Evolutionary conservation across 495 filamentous ascomycete genomes (phyloP).

Genomic region (Penicillium verhagenii): DNA sequence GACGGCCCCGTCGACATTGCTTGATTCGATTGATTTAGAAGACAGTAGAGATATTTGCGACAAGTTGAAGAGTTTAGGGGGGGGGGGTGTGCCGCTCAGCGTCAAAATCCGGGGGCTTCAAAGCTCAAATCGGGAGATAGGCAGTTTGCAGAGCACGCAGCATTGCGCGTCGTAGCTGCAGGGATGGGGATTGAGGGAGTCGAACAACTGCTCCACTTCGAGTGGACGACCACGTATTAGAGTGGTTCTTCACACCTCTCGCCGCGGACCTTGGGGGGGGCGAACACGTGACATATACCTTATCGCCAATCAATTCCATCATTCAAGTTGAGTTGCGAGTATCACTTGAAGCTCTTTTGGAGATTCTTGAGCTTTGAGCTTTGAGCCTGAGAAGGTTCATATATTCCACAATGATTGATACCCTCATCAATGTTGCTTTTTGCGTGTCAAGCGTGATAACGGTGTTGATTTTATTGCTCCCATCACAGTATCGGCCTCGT

Average conservation of each 20-base stretch:
- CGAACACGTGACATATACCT: neutral
- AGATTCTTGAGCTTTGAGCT: too few species aligned
- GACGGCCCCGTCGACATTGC: slow-evolving; percentile 42
- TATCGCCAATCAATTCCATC: neutral
- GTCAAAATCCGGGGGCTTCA: slow-evolving; percentile 6
- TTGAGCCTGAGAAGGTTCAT: neutral
- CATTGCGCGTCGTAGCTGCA: slow-evolving; percentile 5
- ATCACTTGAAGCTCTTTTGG: neutral
- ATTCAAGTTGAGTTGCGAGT: neutral
- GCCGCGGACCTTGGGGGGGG: slow-evolving; percentile 5
- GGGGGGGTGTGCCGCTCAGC: slow-evolving; percentile 6
- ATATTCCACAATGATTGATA: slow-evolving; percentile 38
- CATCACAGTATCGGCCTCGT: slow-evolving; percentile 46
- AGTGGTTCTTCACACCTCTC: neutral
- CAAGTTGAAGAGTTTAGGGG: slow-evolving; percentile 2
- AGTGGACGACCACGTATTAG: neutral
- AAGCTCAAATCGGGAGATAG: slow-evolving; percentile 7
- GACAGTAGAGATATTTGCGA: neutral
- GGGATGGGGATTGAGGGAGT: neutral
- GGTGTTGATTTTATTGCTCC: slow-evolving; percentile 49
- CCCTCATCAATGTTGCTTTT: slow-evolving; percentile 44
- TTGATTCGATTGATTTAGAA: slow-evolving; percentile 11
- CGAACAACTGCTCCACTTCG: neutral
- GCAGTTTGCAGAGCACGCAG: neutral
- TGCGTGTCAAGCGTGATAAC: slow-evolving; percentile 50